These are phyloP conservation scores for Scenedesmus sp. DNA, from an alignment of 163 green algal species.

Conservation along the genomic window DNA sequence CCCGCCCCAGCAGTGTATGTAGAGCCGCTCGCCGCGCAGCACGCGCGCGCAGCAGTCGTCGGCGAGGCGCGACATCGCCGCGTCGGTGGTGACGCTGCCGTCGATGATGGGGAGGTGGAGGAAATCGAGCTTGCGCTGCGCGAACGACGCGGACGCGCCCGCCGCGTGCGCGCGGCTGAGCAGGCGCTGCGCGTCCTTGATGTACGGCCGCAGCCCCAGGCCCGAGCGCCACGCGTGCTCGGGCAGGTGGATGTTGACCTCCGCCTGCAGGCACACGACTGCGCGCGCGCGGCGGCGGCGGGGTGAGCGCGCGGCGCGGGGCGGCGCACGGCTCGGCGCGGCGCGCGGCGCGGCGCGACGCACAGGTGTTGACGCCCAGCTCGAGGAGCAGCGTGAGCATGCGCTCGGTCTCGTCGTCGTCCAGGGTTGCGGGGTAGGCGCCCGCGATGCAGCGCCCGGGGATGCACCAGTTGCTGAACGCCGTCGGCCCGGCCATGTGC, in stretches of 20 bases:
- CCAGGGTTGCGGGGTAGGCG: constrained; percentile 76
- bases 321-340: no score
- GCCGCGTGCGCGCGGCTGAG: constrained; percentile 60
- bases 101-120: constrained; percentile 82
- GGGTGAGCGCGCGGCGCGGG: no score
- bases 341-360: no score
- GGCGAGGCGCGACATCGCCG: constrained; percentile 60
- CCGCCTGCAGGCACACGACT: constrained; percentile 83
- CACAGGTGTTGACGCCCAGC: constrained; percentile 80
- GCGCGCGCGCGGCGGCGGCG: no score
- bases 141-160: constrained; percentile 57
- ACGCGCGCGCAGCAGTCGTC: constrained; percentile 70
- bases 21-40: constrained; percentile 70
- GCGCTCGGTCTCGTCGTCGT: constrained; percentile 79
- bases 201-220: constrained; percentile 78
- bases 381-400: constrained; percentile 79
- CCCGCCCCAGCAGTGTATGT: constrained; percentile 89
- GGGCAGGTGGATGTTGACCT: constrained; percentile 77
- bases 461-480: no score
- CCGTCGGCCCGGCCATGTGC: no score
- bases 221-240: constrained; percentile 73
- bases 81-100: constrained; percentile 75
- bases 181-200: constrained; percentile 77
- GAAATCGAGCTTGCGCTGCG: constrained; percentile 85
- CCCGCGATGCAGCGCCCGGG: no score